A percentile compares a stretch with the other conserved stretches of the same genome.
These are phyloP conservation scores for Nyssa sinensis DNA, from an alignment of 148 eudicot genomes.

Conservation along the genomic window DNA sequence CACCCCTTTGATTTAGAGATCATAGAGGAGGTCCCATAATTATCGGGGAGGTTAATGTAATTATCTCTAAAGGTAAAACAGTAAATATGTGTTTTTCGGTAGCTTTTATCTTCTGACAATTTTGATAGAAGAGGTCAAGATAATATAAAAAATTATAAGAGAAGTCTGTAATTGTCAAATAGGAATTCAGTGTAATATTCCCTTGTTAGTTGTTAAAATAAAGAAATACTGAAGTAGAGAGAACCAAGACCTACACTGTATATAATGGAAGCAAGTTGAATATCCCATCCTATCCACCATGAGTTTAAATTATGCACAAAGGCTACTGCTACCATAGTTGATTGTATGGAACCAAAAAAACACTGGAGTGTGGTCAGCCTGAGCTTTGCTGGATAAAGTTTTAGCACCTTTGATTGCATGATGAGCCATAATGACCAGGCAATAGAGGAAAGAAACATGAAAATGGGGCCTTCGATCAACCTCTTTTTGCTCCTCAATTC, in stretches of 20 bases:
- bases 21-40: too few relatives aligned
- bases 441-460: neutral
- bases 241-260: neutral
- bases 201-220: too few relatives aligned
- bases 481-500: neutral
- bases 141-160: too few relatives aligned
- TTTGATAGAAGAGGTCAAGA: too few relatives aligned
- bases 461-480: neutral
- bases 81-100: too few relatives aligned
- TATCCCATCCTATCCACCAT: neutral
- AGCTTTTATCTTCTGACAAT: too few relatives aligned
- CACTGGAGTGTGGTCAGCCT: neutral
- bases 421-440: neutral
- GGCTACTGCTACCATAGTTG: neutral
- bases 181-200: too few relatives aligned
- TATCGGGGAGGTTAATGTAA: too few relatives aligned
- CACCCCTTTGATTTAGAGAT: too few relatives aligned
- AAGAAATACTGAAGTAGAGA: neutral
- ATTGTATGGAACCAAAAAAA: neutral
- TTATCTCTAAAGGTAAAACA: too few relatives aligned
- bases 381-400: neutral
- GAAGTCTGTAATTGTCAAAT: too few relatives aligned
- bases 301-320: neutral
- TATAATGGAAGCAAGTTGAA: neutral
- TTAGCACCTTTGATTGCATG: neutral